These are phyloP conservation scores for Jimgerdemannia lactiflua DNA, from an alignment of 192 early-diverging fungal genomes.

Conservation along the genomic window DNA sequence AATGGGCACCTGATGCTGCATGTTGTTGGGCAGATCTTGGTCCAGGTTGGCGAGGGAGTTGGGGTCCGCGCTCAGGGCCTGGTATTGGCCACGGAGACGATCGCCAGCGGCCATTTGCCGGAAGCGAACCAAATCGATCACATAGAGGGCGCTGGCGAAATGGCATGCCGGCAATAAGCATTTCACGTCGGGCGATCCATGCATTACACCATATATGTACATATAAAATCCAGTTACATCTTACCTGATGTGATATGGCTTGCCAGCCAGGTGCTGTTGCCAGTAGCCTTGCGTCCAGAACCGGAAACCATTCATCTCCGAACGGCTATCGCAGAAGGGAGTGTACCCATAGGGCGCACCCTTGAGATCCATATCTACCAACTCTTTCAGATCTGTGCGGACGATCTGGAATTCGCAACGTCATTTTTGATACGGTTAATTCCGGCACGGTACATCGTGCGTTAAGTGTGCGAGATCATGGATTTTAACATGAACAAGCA, in stretches of 20 bases:
- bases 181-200: no score
- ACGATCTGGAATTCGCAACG: constrained; percentile 58
- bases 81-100: constrained; percentile 89
- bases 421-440: neutral
- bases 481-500: constrained; percentile 4
- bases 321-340: constrained; percentile 91
- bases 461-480: neutral
- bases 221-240: constrained; percentile 26
- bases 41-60: constrained; percentile 92
- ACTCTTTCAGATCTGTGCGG: constrained; percentile 90
- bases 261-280: constrained; percentile 80
- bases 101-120: constrained; percentile 94
- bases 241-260: constrained; percentile 85
- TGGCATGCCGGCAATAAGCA: neutral
- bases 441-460: neutral
- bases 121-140: constrained; percentile 93
- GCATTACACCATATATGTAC: neutral
- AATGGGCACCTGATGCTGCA: constrained; percentile 90
- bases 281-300: constrained; percentile 99
- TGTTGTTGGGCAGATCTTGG: constrained; percentile 98
- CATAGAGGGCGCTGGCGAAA: constrained; percentile 76
- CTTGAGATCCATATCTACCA: constrained; percentile 88
- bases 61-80: constrained; percentile 84
- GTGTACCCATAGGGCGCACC: constrained; percentile 97
- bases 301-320: constrained; percentile 94